A percentile compares a stretch with the other conserved stretches of the same genome.
These are phyloP conservation scores for Cudoniella acicularis DNA, from an alignment of 495 filamentous ascomycete genomes.

Conservation along the genomic window DNA sequence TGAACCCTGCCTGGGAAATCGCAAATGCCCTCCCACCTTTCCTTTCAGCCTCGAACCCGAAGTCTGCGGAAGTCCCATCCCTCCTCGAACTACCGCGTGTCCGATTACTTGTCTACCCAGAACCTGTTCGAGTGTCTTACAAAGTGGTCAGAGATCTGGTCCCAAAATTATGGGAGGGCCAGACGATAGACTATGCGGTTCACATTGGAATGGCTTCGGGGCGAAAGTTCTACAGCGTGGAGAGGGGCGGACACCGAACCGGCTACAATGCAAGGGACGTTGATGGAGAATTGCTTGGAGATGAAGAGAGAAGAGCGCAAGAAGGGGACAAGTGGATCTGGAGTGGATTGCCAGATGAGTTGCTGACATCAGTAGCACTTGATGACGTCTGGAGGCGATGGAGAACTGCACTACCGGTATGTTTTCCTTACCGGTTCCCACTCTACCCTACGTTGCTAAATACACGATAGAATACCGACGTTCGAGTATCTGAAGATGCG, in stretches of 20 bases:
- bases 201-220: constrained; percentile 82
- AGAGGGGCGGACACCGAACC: constrained; percentile 67
- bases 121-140: constrained; percentile 68
- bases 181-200: constrained; percentile 59
- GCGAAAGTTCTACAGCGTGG: constrained; percentile 63
- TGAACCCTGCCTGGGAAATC: constrained; percentile 73
- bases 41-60: constrained; percentile 26
- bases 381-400: constrained; percentile 54
- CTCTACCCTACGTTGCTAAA: neutral
- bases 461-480: constrained; percentile 40
- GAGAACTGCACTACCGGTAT: constrained; percentile 41
- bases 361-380: constrained; percentile 47
- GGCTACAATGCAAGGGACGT: constrained; percentile 71
- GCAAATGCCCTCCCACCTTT: constrained; percentile 50
- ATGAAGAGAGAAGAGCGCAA: constrained; percentile 30
- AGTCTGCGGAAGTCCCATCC: constrained; percentile 39
- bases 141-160: constrained; percentile 55
- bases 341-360: constrained; percentile 38
- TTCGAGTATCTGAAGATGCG: constrained; percentile 68
- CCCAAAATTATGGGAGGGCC: constrained; percentile 49
- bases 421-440: constrained; percentile 11
- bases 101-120: constrained; percentile 41
- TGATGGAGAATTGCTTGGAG: constrained; percentile 43
- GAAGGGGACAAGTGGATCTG: constrained; percentile 42
- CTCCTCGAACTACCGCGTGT: constrained; percentile 39